Base-by-base conservation (phyloP, 805 yeast species). In the Starmerella cellae region DNA sequence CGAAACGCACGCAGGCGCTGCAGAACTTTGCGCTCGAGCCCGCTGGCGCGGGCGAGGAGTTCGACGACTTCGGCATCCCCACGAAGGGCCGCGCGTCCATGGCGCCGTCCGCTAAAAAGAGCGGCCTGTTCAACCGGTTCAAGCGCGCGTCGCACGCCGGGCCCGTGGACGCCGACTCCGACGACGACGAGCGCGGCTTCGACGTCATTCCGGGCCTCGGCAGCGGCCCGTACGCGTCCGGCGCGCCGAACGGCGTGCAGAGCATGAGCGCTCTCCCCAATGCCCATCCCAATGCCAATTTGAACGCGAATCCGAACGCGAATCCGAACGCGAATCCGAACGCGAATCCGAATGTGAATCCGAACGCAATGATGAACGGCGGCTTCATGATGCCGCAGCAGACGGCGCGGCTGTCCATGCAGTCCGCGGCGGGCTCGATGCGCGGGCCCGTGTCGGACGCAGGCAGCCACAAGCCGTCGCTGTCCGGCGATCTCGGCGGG, bases 31-130 rank as follows among this genome's bases (percentile, higher is more conserved):
- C 46, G 18, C 14, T 36, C n/a, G 31, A 28, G 20, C 26, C 43
- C 11, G 32, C 10, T 16, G 44, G n/a, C n/a, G 47, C 19, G 5
- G 46, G 22, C 21, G 48, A 37, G 27, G 49, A 44, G 10, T 53
- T 35, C 39, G 58, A 54, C 47, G 55, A 45, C 26, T 53, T 38
- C 36, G 58, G 58, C 16, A 37, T 54, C 45, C 57, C 58, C 27
- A 38, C 8, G 13, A 23, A 29, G 23, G 19, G 19, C 4, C 43
- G 39, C 16, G 39, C 28, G 16, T 38, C 42, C 14, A 35, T 16
- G 20, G 21, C 41, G 36, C 24, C 41, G 31, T 17, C 27, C 16
- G 30, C 26, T 22, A 41, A 38, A 13, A 38, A 38, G 11, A 32
- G 42, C 18, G 54, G 55, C 10, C 34, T 57, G 26, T 44, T 56